Percentiles rank a stretch among this genome's conserved stretches.
Conservation (phyloP, 2,329 filamentous ascomycete genomes). For the Pyrenophora tritici-repentis region DNA sequence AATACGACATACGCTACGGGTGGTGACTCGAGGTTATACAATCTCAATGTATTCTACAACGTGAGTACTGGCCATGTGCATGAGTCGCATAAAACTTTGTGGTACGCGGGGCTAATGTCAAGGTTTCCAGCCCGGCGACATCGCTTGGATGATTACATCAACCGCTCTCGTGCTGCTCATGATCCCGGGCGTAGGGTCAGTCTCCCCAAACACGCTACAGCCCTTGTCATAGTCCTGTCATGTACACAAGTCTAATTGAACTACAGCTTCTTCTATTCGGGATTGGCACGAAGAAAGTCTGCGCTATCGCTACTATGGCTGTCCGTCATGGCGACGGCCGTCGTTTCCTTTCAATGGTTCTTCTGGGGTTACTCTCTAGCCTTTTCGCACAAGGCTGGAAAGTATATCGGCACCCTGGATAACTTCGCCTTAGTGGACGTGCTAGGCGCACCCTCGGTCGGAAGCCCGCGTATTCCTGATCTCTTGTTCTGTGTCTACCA, state of each 20-base stretch:
- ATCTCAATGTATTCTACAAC: slow-evolving; percentile 86
- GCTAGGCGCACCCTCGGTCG: slow-evolving; percentile 75
- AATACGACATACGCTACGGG: slow-evolving; percentile 69
- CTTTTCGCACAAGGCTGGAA: slow-evolving; percentile 77
- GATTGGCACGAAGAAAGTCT: slow-evolving; percentile 85
- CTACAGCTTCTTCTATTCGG: slow-evolving; percentile 85
- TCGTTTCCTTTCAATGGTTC: slow-evolving; percentile 91
- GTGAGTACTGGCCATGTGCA: slow-evolving; percentile 51
- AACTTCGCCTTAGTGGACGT: slow-evolving; percentile 83
- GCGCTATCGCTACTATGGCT: slow-evolving; percentile 86
- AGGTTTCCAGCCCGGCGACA: slow-evolving; percentile 69
- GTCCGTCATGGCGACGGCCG: slow-evolving; percentile 77
- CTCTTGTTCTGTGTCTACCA: slow-evolving; percentile 85
- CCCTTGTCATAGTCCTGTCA: background rate
- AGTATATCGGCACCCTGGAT: slow-evolving; percentile 75
- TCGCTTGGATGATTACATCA: slow-evolving; percentile 78
- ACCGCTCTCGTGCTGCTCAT: slow-evolving; percentile 85
- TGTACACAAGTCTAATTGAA: slow-evolving; percentile 4
- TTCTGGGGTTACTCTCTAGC: slow-evolving; percentile 90
- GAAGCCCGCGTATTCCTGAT: slow-evolving; percentile 74
- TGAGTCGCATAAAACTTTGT: background rate
- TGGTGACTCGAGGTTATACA: slow-evolving; percentile 67
- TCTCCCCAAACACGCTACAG: background rate
- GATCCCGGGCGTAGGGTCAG: slow-evolving; percentile 83
- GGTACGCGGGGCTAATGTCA: slow-evolving; percentile 32